Conservation (phyloP, 805 yeast species). For the Barnettozyma wickerhamii region DNA sequence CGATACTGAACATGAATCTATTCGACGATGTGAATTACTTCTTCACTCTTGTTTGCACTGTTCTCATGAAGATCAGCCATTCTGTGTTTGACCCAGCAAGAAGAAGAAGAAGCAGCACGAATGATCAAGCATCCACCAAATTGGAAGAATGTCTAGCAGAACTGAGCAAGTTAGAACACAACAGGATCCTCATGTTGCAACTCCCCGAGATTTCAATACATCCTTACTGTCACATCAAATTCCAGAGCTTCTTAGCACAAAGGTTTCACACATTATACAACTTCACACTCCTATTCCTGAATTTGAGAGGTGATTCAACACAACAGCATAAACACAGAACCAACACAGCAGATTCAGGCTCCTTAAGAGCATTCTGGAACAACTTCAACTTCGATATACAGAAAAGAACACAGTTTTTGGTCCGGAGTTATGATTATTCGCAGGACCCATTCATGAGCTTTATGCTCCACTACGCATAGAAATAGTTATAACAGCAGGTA, state of each 20-base stretch:
- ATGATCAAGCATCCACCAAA: no score
- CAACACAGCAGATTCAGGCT: no score
- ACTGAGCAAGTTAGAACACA: conserved; percentile 19
- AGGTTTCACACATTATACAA: conserved; percentile 20
- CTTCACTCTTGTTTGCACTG: no score
- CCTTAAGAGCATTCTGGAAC: no score
- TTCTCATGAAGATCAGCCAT: no score
- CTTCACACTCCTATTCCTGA: conserved; percentile 13
- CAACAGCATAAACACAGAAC: no score
- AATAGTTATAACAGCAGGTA: background rate
- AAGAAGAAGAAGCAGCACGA: no score
- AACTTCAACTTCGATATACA: conserved; percentile 9
- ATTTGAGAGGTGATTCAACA: no score
- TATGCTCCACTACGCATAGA: background rate
- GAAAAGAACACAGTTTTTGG: conserved; percentile 10
- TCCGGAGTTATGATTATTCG: conserved; percentile 9
- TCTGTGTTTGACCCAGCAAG: no score
- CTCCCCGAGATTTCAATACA: conserved; percentile 12
- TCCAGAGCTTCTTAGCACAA: conserved; percentile 11
- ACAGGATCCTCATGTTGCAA: conserved; percentile 15
- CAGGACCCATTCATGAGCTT: conserved; percentile 21
- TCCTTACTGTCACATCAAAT: conserved; percentile 10
- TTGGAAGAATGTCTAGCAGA: no score
- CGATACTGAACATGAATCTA: conserved; percentile 15
- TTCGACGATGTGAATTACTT: conserved; percentile 22